Evolutionary conservation across 208 protist genomes (phyloP), one percentile per base, ranked within the genome.

Genomic region (Acanthamoeba lenticulata): DNA sequence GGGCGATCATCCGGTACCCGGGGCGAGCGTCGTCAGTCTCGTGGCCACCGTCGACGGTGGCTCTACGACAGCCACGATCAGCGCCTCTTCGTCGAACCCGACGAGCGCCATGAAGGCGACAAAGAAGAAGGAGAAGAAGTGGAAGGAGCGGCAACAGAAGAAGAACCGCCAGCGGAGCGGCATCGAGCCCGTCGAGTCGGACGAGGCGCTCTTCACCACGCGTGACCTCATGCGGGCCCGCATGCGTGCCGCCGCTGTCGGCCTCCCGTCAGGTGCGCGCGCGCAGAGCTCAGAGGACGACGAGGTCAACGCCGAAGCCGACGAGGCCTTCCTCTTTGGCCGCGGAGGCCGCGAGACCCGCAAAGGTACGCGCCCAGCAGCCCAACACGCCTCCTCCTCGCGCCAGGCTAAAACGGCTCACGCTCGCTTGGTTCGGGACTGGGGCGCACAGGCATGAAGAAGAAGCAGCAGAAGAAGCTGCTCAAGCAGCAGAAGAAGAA

Each of bases 291-390:
- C 72, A 19, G 72, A 83, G 19, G 72, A 83, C 19, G 72, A 83
- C 42, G 72, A 83, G n/a, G 72, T 52, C 5, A 83, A 83, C n/a
- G 72, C 36, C 15, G 38, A 83, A 40, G 72, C 72, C 13, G 72
- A 83, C 24, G 72, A 83, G 72, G 72, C 44, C 72, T 83, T 83
- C 72, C 72, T 83, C 1, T 83, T 83, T 7, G 72, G 72, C 4
- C 34, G 72, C 19, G 72, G 72, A 17, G 72, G 72, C 38, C 36
- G 72, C 17, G 40, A 52, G 29, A 83, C 27, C 4, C 34, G 72
- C 27, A 83, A 55, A 40, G 72, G 72, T 13, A 40, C 42, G 42
- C 72, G n/a, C n/a, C n/a, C n/a, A n/a, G n/a, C n/a, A n/a, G n/a
- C n/a, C n/a, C n/a, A n/a, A n/a, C n/a, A n/a, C n/a, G n/a, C n/a